phyloP scores from a whole-genome alignment of 106 monocot species.

The Xerophyta viscosa region DNA sequence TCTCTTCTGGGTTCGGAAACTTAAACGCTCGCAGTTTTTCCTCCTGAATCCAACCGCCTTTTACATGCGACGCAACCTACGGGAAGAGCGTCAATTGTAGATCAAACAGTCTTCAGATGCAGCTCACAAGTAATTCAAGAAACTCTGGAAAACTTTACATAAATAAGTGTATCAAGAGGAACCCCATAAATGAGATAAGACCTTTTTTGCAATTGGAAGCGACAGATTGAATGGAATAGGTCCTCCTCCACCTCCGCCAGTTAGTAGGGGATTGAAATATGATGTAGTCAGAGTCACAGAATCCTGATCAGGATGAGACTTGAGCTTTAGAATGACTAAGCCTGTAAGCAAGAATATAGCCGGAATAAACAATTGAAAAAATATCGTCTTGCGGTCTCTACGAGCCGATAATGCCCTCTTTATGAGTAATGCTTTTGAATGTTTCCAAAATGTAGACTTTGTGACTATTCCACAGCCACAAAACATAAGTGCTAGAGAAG shows the following conservation, averaged over 20 bases:
- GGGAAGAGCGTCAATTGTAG: background rate
- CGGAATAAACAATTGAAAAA: constrained; percentile 81
- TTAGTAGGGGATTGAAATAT: constrained; percentile 76
- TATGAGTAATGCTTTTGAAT: constrained; percentile 65
- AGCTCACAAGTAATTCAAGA: too few relatives aligned
- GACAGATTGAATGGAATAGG: constrained; percentile 88
- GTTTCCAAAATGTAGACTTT: constrained; percentile 55
- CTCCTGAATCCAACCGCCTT: constrained; percentile 86
- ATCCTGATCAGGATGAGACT: constrained; percentile 84
- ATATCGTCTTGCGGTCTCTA: constrained; percentile 71
- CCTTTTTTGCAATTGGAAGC: constrained; percentile 48
- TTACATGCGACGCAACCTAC: constrained; percentile 64
- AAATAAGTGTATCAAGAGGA: too few relatives aligned
- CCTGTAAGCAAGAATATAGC: constrained; percentile 69
- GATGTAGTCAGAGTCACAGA: constrained; percentile 66
- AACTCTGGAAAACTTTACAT: too few relatives aligned
- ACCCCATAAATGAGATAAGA: too few relatives aligned
- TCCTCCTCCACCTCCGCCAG: constrained; percentile 81
- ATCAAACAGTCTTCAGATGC: too few relatives aligned
- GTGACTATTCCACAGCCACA: constrained; percentile 44
- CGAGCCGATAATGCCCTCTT: constrained; percentile 67
- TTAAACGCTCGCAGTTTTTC: constrained; percentile 48
- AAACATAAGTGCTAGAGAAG: constrained; percentile 24
- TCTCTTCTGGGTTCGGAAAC: constrained; percentile 66
- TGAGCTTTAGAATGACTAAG: constrained; percentile 61